phyloP scores from a whole-genome alignment of 1,284 basidiomycete species.

The Fomitopsis pinicola region DNA sequence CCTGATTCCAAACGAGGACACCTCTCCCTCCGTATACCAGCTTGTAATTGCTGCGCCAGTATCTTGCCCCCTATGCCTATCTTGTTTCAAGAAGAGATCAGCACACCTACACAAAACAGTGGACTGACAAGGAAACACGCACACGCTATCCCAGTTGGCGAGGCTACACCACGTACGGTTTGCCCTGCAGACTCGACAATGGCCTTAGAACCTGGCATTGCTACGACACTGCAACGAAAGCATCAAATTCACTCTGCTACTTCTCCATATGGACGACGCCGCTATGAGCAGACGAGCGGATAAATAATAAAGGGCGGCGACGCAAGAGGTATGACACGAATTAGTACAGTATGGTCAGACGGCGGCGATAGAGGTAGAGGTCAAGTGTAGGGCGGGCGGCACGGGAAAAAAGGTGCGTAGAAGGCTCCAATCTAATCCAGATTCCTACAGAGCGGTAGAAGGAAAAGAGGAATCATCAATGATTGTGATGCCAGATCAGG shows the following conservation, averaged over 20 bases:
- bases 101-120: too few relatives aligned
- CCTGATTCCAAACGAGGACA: too few relatives aligned
- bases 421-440: neutral
- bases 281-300: neutral
- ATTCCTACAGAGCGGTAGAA: neutral
- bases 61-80: too few relatives aligned
- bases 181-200: too few relatives aligned
- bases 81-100: too few relatives aligned
- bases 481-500: conserved; percentile 4
- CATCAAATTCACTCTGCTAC: neutral
- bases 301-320: neutral
- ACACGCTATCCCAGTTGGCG: too few relatives aligned
- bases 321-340: neutral
- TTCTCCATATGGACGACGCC: neutral
- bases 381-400: neutral
- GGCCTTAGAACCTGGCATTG: too few relatives aligned
- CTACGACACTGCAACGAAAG: neutral
- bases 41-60: too few relatives aligned
- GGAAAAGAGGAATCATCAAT: neutral
- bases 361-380: neutral
- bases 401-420: neutral
- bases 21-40: too few relatives aligned
- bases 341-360: neutral
- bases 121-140: too few relatives aligned
- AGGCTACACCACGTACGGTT: too few relatives aligned